Conservation (phyloP, 2,329 filamentous ascomycete species). For the Aspergillus caelatus region DNA sequence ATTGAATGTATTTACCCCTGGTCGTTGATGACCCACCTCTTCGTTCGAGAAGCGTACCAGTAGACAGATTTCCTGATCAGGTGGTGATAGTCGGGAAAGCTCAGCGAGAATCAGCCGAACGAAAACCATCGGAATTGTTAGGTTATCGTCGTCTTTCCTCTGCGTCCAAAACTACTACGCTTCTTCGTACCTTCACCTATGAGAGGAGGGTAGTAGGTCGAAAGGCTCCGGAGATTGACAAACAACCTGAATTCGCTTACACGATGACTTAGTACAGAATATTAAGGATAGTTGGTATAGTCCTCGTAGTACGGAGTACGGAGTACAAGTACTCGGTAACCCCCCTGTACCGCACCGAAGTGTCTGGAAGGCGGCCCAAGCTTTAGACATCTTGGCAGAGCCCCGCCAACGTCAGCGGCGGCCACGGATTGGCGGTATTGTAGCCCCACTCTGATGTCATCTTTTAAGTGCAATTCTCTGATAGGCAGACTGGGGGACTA, state of each 20-base stretch:
- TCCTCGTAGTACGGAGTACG: too few species aligned
- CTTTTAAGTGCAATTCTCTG: neutral
- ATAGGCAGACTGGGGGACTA: slow-evolving; percentile 6
- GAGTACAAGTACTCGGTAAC: neutral
- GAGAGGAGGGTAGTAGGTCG: neutral
- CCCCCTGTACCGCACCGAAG: neutral
- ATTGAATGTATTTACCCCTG: neutral
- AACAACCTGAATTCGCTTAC: neutral
- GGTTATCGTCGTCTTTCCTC: too few species aligned
- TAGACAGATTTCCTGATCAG: neutral
- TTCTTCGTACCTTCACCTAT: neutral
- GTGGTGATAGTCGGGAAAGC: neutral
- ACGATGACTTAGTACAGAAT: too few species aligned
- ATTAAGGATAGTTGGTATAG: too few species aligned
- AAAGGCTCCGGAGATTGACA: neutral
- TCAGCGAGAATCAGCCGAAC: neutral
- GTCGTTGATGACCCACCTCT: neutral
- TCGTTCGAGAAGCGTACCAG: neutral
- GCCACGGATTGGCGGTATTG: slow-evolving; percentile 15
- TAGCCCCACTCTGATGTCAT: slow-evolving; percentile 17
- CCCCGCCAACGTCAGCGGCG: slow-evolving; percentile 21
- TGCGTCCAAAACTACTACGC: too few species aligned
- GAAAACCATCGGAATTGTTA: neutral
- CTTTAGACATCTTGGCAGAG: slow-evolving; percentile 14
- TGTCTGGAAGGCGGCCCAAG: slow-evolving; percentile 19